Evolutionary conservation across 495 filamentous ascomycete species (phyloP), one percentile per base, ranked within the genome.

Genomic region (Astrothelium macrocarpum): DNA sequence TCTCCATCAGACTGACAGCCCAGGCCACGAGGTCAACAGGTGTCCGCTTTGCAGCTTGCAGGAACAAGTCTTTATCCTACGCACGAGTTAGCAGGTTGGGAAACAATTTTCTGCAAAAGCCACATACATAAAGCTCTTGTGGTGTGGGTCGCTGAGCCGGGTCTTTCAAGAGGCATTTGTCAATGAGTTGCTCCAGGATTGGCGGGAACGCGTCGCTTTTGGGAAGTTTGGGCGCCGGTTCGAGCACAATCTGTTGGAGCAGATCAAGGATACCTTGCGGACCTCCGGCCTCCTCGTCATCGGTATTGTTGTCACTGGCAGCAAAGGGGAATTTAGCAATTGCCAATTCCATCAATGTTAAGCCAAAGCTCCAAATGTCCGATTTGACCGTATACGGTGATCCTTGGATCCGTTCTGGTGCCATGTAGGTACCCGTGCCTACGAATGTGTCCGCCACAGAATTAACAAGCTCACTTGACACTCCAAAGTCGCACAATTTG

Each of bases 381-480:
- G 91, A 96, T 74, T 96, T 97, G 67, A 98, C 93, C 0, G 93
- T 96, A 75, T 98, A 98, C 65, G 90, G 90, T 60, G 91, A 90
- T 32, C 94, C 94, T 71, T 96, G 90, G 65, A 98, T 98, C 72
- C 94, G 86, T 76, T 98, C 94, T 0, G 94, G 94, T 0, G 94
- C 94, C 94, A 98, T 98, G 76, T 97, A 98, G 59, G 94, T 98
- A 4, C 92, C 96, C 7, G 94, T 98, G 29, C 94, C 94, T 9
- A 98, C 94, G 67, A 98, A 98, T 1, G 94, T 98, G 74, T 97
- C 90, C 60, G 94, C 94, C 62, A 98, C 89, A 12, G 93, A 97
- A 75, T 97, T 97, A 68, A 96, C 89, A 1, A 96, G 84, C 77
- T 97, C 94, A 63, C 91, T 92, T 9, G 91, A 95, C 14, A 98